phyloP scores from a whole-genome alignment of 495 filamentous ascomycete genomes.

The Podospora didyma region DNA sequence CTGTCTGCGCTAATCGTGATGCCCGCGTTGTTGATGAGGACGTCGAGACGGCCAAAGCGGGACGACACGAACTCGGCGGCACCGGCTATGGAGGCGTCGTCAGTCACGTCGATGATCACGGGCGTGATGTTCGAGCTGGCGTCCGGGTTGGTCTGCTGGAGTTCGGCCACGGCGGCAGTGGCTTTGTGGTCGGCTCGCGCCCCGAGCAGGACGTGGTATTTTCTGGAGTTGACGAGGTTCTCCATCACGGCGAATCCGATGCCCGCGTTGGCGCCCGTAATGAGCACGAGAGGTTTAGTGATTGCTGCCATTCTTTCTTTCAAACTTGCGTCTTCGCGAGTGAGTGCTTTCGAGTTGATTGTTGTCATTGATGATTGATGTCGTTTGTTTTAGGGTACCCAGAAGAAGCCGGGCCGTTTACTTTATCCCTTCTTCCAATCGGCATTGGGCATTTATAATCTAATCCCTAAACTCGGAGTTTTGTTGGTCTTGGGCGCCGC shows the following conservation, averaged over 20 bases:
- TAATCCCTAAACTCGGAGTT: no score
- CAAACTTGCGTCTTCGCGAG: no score
- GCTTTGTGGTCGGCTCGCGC: constrained; percentile 28
- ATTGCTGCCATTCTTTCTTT: no score
- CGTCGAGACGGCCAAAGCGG: constrained; percentile 30
- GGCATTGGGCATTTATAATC: no score
- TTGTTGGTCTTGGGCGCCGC: no score
- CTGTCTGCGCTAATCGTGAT: constrained; percentile 5
- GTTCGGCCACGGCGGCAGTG: constrained; percentile 17
- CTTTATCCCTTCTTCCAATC: no score
- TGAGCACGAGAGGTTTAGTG: constrained; percentile 29
- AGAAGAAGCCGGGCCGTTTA: no score
- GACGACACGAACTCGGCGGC: constrained; percentile 31
- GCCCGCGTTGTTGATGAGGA: constrained; percentile 15
- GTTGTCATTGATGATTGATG: no score
- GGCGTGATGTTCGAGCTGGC: constrained; percentile 10
- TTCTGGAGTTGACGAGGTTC: constrained; percentile 22
- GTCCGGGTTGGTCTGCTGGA: constrained; percentile 20
- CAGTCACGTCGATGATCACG: constrained; percentile 40
- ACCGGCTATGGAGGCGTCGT: constrained; percentile 32
- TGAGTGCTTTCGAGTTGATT: no score
- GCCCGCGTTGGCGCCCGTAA: constrained; percentile 44
- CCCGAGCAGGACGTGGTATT: constrained; percentile 37
- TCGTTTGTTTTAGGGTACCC: no score
- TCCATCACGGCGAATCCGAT: constrained; percentile 36